Conservation (phyloP, 805 yeast genomes). For the Starmerella kuoi region DNA sequence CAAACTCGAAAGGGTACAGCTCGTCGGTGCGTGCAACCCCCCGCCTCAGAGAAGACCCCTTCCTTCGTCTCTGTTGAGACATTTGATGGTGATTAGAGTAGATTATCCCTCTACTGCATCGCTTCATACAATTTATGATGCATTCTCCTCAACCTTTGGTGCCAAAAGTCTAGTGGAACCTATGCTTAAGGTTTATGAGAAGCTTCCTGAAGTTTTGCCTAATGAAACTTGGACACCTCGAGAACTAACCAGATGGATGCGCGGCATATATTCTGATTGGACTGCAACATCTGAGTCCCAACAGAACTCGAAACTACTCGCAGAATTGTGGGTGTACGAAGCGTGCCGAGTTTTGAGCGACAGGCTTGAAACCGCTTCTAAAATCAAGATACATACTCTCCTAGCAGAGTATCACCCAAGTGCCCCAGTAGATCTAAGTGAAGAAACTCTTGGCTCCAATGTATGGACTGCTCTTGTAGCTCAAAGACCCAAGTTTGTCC, state of each 20-base stretch:
- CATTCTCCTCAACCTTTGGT: conserved; percentile 44
- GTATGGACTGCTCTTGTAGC: conserved; percentile 15
- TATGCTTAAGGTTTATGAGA: conserved; percentile 51
- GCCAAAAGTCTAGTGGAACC: conserved; percentile 43
- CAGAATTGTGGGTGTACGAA: conserved; percentile 71
- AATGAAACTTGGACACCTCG: conserved; percentile 81
- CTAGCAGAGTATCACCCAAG: background rate
- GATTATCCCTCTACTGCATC: conserved; percentile 65
- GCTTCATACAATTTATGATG: conserved; percentile 50
- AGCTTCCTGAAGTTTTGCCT: conserved; percentile 34
- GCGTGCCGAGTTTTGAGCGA: conserved; percentile 68
- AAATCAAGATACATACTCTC: background rate
- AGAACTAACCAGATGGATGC: conserved; percentile 77
- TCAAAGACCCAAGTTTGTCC: conserved; percentile 13
- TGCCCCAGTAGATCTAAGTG: background rate
- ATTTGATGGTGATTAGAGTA: conserved; percentile 52
- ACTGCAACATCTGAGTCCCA: conserved; percentile 8
- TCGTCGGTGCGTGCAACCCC: conserved; percentile 95
- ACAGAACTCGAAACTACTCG: conserved; percentile 25
- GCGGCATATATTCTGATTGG: conserved; percentile 51
- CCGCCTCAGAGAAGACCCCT: conserved; percentile 56
- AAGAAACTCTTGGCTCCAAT: background rate
- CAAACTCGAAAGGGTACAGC: conserved; percentile 46
- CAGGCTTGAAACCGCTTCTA: conserved; percentile 33
- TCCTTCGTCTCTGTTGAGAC: conserved; percentile 52